Base-by-base conservation (phyloP, 2,329 filamentous ascomycete genomes). In the Xylariales sp. region DNA sequence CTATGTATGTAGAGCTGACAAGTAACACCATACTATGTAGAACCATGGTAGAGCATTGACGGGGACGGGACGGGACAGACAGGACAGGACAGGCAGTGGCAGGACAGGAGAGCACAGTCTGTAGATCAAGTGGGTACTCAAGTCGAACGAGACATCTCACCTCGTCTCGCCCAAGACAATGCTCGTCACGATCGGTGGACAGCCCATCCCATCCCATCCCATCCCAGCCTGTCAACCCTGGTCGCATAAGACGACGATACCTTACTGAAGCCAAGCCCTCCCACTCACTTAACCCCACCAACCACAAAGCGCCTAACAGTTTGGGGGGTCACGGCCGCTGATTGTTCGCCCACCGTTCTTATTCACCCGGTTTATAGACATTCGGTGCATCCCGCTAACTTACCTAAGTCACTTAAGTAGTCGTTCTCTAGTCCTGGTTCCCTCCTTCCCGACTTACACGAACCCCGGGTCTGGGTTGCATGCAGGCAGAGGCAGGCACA, bases 371-470 rank as follows among this genome's bases (percentile, higher is more conserved):
- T 31, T 39, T 39, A 39, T 39, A 39, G 36, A 31, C 36, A 18
- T 39, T 39, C 16, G 25, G 36, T 39, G 36, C 36, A 39, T 29
- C 25, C 36, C 36, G 36, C 36, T 27, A 28, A 5, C 31, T 36
- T 21, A 15, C n/a, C 33, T 15, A 21, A 21, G 11, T 36, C 11
- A 22, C 18, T 20, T 18, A 15, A 20, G 31, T 36, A 20, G 16
- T 36, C 19, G 9, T 11, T 36, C 11, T 21, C n/a, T 21, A 14
- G 27, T 39, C n/a, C n/a, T n/a, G 14, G 36, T 31, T 31, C 38
- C 29, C 39, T 42, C 39, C 32, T 42, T 42, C 39, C 39, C 31
- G 39, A 42, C 39, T 42, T 42, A 42, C 39, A 29, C 31, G 32
- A 21, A 27, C 19, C 14, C 37, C 37, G 12, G 18, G 10, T 15